Evolutionary conservation across 169 alveolate species (phyloP), one percentile per base, ranked within the genome.

Genomic region (Eimeria necatrix): DNA sequence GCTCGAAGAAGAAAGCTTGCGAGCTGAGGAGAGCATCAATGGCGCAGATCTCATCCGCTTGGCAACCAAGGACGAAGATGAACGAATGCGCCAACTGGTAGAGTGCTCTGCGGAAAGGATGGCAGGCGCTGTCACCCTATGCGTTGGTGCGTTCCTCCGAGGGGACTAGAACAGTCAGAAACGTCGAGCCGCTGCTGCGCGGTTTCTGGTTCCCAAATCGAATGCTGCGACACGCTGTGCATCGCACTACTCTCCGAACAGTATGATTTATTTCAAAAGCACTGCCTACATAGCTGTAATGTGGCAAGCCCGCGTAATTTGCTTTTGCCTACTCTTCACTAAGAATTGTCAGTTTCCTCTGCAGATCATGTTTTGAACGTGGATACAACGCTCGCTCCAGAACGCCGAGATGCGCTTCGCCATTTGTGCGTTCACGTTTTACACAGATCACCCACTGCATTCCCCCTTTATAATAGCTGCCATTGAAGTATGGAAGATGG

Each of bases 291-390:
- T 32, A 32, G 41, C 41, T 32, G 41, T 32, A 32, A 2, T 32
- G 41, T 32, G 41, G 41, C 41, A 32, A 32, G 41, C 0, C 41
- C 41, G 41, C 41, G 3, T 32, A 32, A 32, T 32, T 32, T 32
- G 41, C 41, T 32, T 32, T 32, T 32, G 2, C 41, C 41, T 32
- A 32, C 41, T 32, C 41, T 32, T 32, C 41, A 32, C 41, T 32
- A 32, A 32, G 41, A 32, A 32, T 32, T 32, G 41, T 32, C 41
- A 32, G 14, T 68, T 60, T 41, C 41, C 46, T 49, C 16, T 85
- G 93, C 83, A 85, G 93, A 12, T n/a, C 46, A 61, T 26, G 93
- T 85, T 32, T 80, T 85, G 20, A 85, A 32, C 80, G 93, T 85
- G 26, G 93, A 85, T 24, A 61, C 24, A 20, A 59, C 93, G 32